Percentiles rank a stretch among this genome's conserved stretches.
These are phyloP conservation scores for Penicillium sp. DNA, from an alignment of 2,329 filamentous ascomycete species.

Conservation along the genomic window DNA sequence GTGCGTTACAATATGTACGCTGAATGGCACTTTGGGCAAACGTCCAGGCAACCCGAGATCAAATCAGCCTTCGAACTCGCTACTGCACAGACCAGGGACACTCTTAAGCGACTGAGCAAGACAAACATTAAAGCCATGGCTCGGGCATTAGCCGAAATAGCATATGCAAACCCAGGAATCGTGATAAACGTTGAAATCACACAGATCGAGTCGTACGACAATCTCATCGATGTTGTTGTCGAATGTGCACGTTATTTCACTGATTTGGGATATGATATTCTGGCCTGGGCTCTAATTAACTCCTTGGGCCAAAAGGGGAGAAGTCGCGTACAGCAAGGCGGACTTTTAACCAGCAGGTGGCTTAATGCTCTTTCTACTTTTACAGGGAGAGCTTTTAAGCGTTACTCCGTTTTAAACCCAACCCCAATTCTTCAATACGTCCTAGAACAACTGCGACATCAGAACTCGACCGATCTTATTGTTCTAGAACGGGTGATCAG, in stretches of 20 bases:
- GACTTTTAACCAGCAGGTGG: slow-evolving; percentile 83
- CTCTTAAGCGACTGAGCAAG: slow-evolving; percentile 83
- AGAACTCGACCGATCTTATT: slow-evolving; percentile 86
- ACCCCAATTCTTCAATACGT: slow-evolving; percentile 87
- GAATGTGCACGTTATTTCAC: slow-evolving; percentile 95
- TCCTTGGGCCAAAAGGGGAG: slow-evolving; percentile 57
- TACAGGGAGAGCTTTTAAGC: slow-evolving; percentile 81
- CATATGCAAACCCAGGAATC: slow-evolving; percentile 81
- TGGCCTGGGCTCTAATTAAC: slow-evolving; percentile 88
- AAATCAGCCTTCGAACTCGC: slow-evolving; percentile 73
- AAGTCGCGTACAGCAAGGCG: slow-evolving; percentile 59
- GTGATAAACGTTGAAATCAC: slow-evolving; percentile 86
- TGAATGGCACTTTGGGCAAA: slow-evolving; percentile 83
- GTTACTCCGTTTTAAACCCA: slow-evolving; percentile 78
- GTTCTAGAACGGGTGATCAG: slow-evolving; percentile 86
- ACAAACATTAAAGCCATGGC: slow-evolving; percentile 85
- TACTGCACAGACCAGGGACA: slow-evolving; percentile 73
- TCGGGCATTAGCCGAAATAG: slow-evolving; percentile 84
- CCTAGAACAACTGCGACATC: slow-evolving; percentile 71
- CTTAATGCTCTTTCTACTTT: slow-evolving; percentile 86
- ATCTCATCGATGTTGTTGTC: slow-evolving; percentile 90
- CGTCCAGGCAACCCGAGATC: slow-evolving; percentile 72
- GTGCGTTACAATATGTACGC: slow-evolving; percentile 84
- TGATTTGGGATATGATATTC: slow-evolving; percentile 82
- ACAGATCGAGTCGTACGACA: slow-evolving; percentile 91